Percentiles rank a stretch among this genome's conserved stretches.
Conservation (phyloP, 495 filamentous ascomycete species). For the Ramalina peruviana region DNA sequence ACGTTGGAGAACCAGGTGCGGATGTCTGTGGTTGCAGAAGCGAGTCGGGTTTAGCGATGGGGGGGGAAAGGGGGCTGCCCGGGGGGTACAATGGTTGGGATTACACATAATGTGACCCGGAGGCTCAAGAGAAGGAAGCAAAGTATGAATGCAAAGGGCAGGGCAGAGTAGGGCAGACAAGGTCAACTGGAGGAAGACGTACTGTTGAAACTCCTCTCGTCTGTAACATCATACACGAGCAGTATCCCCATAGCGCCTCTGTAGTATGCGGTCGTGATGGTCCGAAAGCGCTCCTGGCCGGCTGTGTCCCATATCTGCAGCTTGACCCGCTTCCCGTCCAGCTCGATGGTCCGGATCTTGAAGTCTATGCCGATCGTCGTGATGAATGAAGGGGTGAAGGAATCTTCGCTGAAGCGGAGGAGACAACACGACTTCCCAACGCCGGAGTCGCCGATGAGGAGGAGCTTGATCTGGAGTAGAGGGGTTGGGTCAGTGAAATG, state of each 20-base stretch:
- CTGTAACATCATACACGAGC: slow-evolving; percentile 96
- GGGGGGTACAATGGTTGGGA: too few species aligned
- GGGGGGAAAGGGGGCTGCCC: neutral
- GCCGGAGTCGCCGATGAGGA: slow-evolving; percentile 95
- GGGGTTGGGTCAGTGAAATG: slow-evolving; percentile 1
- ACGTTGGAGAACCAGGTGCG: slow-evolving; percentile 99
- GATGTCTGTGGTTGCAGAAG: slow-evolving; percentile 51
- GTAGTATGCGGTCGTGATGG: slow-evolving; percentile 98
- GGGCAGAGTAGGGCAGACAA: neutral
- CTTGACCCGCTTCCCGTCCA: slow-evolving; percentile 96
- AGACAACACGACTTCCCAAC: slow-evolving; percentile 98
- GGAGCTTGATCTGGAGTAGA: slow-evolving; percentile 74
- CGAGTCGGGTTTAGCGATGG: slow-evolving; percentile 3
- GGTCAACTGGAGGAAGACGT: slow-evolving; percentile 23
- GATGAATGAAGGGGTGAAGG: slow-evolving; percentile 96
- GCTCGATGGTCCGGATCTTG: slow-evolving; percentile 96
- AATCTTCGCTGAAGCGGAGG: slow-evolving; percentile 96
- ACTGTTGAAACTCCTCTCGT: slow-evolving; percentile 97
- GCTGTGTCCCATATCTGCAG: slow-evolving; percentile 99
- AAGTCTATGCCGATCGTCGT: slow-evolving; percentile 99
- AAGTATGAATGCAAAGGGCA: slow-evolving; percentile 2
- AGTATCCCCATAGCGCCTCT: slow-evolving; percentile 96
- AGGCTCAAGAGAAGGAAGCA: too few species aligned
- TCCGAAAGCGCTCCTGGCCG: slow-evolving; percentile 93
- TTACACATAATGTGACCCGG: too few species aligned